Percentiles rank a stretch among this genome's conserved stretches.
phyloP scores from a whole-genome alignment of 495 filamentous ascomycete genomes.

The Hypomontagnella submonticulosa region DNA sequence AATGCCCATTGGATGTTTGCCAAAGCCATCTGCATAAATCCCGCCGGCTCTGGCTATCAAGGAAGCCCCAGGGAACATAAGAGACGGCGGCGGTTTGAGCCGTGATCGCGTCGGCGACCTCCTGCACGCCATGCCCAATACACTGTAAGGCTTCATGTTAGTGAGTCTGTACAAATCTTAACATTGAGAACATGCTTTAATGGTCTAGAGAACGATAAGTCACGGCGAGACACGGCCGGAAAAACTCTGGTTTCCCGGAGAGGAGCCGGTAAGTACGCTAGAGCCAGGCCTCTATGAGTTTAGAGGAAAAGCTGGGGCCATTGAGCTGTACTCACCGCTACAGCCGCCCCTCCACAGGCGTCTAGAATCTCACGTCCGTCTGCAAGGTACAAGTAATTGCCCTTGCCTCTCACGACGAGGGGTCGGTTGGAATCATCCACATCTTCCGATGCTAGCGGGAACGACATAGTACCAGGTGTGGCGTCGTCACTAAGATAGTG shows the following conservation, averaged over 20 bases:
- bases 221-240: not conserved
- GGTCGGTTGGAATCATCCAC: not conserved
- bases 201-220: not conserved
- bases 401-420: slow-evolving; percentile 45
- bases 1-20: slow-evolving; percentile 54
- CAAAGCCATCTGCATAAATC: slow-evolving; percentile 51
- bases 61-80: slow-evolving; percentile 58
- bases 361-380: slow-evolving; percentile 74
- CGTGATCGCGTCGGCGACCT: slow-evolving; percentile 51
- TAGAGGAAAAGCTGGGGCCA: not conserved
- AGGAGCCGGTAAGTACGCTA: no score
- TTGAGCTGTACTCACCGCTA: slow-evolving; percentile 48
- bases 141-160: slow-evolving; percentile 37
- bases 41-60: slow-evolving; percentile 50
- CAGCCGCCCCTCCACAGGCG: slow-evolving; percentile 65
- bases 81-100: slow-evolving; percentile 48
- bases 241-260: not conserved
- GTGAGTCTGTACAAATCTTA: not conserved
- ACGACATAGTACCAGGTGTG: slow-evolving; percentile 7
- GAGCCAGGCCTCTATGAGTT: no score
- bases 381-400: slow-evolving; percentile 58
- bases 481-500: not conserved
- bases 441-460: not conserved
- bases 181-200: not conserved
- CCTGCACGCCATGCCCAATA: slow-evolving; percentile 59